Evolutionary conservation across 2,329 filamentous ascomycete species (phyloP), one percentile per base, ranked within the genome.

Genomic region (Botrytis fabae): DNA sequence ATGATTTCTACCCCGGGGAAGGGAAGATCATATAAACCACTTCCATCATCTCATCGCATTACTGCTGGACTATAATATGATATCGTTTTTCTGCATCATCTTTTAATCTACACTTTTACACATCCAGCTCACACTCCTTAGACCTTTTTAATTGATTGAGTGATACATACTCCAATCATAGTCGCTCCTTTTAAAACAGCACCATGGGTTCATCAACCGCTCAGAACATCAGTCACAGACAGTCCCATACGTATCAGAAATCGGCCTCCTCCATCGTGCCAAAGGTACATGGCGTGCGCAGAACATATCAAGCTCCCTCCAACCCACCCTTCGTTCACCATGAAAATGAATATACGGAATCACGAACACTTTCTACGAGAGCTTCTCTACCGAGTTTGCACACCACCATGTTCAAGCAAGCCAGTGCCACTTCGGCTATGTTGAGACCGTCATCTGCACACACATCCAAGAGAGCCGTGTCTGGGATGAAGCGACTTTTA

Each of bases 401-500:
- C 46, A 38, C 35, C 69, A 71, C 51, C 14, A 75, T 75, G 73
- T 70, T 59, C 46, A 20, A 73, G 8, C 48, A 54, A 72, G 74
- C 40, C 8, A 62, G 35, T 28, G 28, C 46, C 48, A n/a, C 48
- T 16, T 51, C 18, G 38, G 32, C 60, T 25, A 32, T 51, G 18
- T 18, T 22, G 44, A 73, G 64, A 51, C 70, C 65, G 42, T 46
- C 63, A 71, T 75, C 73, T 51, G 59, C 54, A 9, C 66, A 40
- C 42, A n/a, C 73, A 54, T 66, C 28, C 32, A 61, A 75, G 28
- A 76, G 75, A 69, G 76, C 76, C 9, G 77, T 80, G n/a, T 71
- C 75, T 16, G 74, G 75, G 2, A 79, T 80, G 78, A 79, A 77
- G 71, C 71, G 54, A 42, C 74, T 79, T 14, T 70, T 77, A 32